Evolutionary conservation across 352 stramenopile species (phyloP).

Genomic region (Sclerospora graminicola): DNA sequence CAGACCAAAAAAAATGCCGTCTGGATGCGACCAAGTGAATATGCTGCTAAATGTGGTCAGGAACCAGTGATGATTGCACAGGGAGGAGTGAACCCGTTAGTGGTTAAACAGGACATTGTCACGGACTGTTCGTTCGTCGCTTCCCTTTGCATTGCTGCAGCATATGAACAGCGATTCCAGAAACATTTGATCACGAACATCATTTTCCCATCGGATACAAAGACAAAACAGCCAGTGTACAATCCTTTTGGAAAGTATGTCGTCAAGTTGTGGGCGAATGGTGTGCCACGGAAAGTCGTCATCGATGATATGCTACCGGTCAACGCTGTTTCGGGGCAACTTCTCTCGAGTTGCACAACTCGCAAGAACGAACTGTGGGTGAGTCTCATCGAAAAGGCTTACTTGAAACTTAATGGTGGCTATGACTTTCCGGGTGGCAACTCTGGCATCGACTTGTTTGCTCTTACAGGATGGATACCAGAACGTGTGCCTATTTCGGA

Average conservation of each 20-base stretch:
- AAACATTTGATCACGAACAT: conserved; percentile 91
- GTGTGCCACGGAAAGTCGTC: conserved; percentile 87
- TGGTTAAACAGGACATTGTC: conserved; percentile 85
- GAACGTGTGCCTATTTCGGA: conserved; percentile 81
- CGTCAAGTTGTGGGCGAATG: conserved; percentile 95
- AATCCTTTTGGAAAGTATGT: conserved; percentile 95
- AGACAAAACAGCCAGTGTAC: conserved; percentile 49
- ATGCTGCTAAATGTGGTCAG: conserved; percentile 30
- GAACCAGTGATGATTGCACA: conserved; percentile 56
- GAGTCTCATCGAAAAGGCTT: conserved; percentile 98
- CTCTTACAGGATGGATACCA: conserved; percentile 97
- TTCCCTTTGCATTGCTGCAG: conserved; percentile 86
- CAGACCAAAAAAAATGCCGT: conserved; percentile 44
- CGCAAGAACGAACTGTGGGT: conserved; percentile 85
- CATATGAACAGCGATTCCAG: conserved; percentile 87
- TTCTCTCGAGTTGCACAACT: conserved; percentile 81
- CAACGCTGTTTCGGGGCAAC: conserved; percentile 41
- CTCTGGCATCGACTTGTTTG: conserved; percentile 95
- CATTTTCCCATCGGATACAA: conserved; percentile 88
- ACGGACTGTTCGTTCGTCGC: conserved; percentile 91
- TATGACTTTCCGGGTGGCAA: conserved; percentile 98
- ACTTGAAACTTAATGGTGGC: conserved; percentile 95
- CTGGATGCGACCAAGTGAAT: conserved; percentile 67
- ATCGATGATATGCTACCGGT: conserved; percentile 94
- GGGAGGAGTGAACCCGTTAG: conserved; percentile 50